Base-by-base conservation (phyloP, 768 basidiomycete genomes). In the Calocera cornea region DNA sequence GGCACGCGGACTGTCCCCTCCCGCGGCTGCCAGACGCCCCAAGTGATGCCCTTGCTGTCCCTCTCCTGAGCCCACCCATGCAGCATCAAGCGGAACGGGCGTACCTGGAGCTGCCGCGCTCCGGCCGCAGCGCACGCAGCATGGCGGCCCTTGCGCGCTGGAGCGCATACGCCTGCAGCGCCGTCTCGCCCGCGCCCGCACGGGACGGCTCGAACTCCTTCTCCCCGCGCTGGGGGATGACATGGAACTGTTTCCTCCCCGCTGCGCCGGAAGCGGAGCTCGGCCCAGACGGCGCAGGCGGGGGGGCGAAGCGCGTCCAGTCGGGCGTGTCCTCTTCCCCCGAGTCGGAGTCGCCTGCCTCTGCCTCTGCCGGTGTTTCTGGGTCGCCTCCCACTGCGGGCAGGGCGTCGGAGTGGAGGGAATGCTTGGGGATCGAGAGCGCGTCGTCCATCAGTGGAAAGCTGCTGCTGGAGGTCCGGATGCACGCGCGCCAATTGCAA, bases 141-240 rank as follows among this genome's bases (percentile, higher is more conserved):
- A 98, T 92, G 1, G 95, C 97, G 64, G 82, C 79, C 66, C 95
- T 79, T 54, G 92, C 84, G 34, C 86, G 83, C 66, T 90, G 87
- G 24, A 98, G 82, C 68, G 91, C 84, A 77, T 92, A 88, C 31
- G 85, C 77, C 73, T 98, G 97, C 14, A 92, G 79, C 14, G 83
- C 84, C 12, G 90, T 87, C 5, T 88, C 89, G 34, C 77, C 77
- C 65, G 81, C 89, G 36, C 76, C 77, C 65, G 81, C 79, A 65
- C 78, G 73, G 71, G 80, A 80, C 1, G 97, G 97, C 75, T 98
- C 95, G 71, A 93, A 98, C 70, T 98, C 95, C 75, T 99, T 98
- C 77, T 98, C 97, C 1, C 97, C 97, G 31, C 97, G 85, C 76
- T 91, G 95, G 5, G 97, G 97, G 64, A 99, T 95, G 5, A 89